Evolutionary conservation across 257 asterid species (phyloP).

Genomic region (Solanum paucissectum): DNA sequence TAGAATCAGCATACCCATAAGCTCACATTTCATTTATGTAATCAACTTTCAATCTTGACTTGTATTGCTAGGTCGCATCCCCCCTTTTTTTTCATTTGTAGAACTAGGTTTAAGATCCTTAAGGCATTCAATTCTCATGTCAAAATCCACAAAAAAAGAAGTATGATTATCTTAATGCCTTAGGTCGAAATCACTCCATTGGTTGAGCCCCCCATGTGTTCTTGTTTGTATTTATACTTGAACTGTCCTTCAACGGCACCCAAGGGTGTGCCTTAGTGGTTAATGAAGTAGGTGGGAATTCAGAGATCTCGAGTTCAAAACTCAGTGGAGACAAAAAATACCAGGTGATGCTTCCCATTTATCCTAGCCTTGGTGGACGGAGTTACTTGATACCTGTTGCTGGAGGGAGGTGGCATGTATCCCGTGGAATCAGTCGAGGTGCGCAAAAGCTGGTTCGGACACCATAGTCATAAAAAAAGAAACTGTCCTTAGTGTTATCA

Average conservation of each 20-base stretch:
- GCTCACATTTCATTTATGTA: neutral
- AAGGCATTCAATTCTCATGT: neutral
- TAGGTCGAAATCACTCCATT: neutral
- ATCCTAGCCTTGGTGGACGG: neutral
- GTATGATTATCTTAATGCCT: neutral
- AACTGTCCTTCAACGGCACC: neutral
- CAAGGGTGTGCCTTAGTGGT: neutral
- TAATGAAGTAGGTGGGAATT: neutral
- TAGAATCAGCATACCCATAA: neutral
- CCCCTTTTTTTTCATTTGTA: neutral
- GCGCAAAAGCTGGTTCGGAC: neutral
- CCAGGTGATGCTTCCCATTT: neutral
- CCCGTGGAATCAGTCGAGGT: neutral
- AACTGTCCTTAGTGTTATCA: neutral
- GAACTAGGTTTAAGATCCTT: neutral
- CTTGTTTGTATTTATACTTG: neutral
- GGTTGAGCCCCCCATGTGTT: neutral
- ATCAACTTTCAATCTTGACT: neutral
- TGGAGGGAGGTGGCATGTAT: neutral
- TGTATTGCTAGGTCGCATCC: neutral
- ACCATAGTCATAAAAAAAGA: neutral
- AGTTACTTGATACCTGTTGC: neutral
- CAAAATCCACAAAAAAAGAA: neutral
- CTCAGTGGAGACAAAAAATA: neutral
- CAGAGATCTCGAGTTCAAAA: neutral